Base-by-base conservation (phyloP, 176 grass and related monocot species). In the Aegilops speltoides region DNA sequence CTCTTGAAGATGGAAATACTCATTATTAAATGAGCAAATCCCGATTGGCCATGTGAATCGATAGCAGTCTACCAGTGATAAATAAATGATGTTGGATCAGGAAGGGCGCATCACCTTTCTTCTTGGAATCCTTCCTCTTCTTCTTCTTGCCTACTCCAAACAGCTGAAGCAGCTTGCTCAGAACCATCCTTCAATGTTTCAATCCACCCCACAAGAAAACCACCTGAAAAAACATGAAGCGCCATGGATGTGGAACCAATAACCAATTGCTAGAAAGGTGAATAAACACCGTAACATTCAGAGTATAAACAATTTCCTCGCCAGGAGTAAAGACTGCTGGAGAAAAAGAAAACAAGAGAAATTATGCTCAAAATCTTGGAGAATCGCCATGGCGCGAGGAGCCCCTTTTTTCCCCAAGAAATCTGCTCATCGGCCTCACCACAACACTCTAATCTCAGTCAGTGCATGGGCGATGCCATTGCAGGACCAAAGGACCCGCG, bases 61-160 rank as follows among this genome's bases (percentile, higher is more conserved):
- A 11, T 23, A 68, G 22, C 6, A 56, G 29, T 37, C 28, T 54
- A 68, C 4, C 6, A 25, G 28, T 37, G 66, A 70, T 0, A 34
- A 72, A 52, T 24, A 57, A 71, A 77, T 50, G 12, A 4, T 64
- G 71, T 50, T 56, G 64, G 54, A 3, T 37, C 62, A 54, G 24
- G 24, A 17, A 7, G 65, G 31, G 25, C 11, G 2, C 13, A 84
- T 2, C 60, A 91, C 89, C 89, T 88, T 91, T 85, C 81, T 88
- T 91, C 77, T 88, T 88, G 77, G 81, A 15, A 84, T 80, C 89
- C 60, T 89, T 82, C 32, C 75, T 82, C 32, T 87, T 86, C 7
- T 82, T 77, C 31, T 87, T 86, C 22, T 82, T 86, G 23, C 78
- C 59, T 79, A 85, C 13, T 70, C 89, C 79, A 59, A 91, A 85